Evolutionary conservation across 306 rosid species (phyloP).

Genomic region (Alnus glutinosa): DNA sequence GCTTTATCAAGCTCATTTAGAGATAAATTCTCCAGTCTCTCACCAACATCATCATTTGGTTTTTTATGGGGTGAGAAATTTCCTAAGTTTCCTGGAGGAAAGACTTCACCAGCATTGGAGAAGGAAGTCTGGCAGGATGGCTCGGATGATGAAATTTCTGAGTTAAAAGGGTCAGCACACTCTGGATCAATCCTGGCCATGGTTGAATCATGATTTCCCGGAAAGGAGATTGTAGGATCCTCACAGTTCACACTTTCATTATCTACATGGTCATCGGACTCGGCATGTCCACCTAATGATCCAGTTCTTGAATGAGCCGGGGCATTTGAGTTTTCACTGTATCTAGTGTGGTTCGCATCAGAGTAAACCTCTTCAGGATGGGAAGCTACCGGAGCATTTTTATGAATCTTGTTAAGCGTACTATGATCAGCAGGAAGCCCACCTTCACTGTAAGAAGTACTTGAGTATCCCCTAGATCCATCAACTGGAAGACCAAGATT

Average conservation of each 20-base stretch:
- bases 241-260: constrained; percentile 31
- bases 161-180: constrained; percentile 22
- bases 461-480: constrained; percentile 28
- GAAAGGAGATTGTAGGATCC: constrained; percentile 19
- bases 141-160: constrained; percentile 36
- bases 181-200: constrained; percentile 34
- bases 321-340: constrained; percentile 41
- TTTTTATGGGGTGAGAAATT: constrained; percentile 18
- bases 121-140: constrained; percentile 32
- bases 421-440: constrained; percentile 27
- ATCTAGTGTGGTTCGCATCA: constrained; percentile 31
- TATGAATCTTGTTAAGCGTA: constrained; percentile 25
- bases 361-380: constrained; percentile 33
- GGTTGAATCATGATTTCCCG: constrained; percentile 34
- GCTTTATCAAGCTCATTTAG: constrained; percentile 46
- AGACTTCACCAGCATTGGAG: constrained; percentile 28
- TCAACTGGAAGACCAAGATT: constrained; percentile 26
- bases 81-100: constrained; percentile 21
- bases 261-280: constrained; percentile 29
- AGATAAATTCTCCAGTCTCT: constrained; percentile 41
- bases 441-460: constrained; percentile 37
- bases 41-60: constrained; percentile 38
- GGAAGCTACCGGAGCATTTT: constrained; percentile 28
- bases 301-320: constrained; percentile 29
- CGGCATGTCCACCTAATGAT: constrained; percentile 23